Evolutionary conservation across 169 alveolate genomes (phyloP).

Genomic region (Perkinsus marinus): DNA sequence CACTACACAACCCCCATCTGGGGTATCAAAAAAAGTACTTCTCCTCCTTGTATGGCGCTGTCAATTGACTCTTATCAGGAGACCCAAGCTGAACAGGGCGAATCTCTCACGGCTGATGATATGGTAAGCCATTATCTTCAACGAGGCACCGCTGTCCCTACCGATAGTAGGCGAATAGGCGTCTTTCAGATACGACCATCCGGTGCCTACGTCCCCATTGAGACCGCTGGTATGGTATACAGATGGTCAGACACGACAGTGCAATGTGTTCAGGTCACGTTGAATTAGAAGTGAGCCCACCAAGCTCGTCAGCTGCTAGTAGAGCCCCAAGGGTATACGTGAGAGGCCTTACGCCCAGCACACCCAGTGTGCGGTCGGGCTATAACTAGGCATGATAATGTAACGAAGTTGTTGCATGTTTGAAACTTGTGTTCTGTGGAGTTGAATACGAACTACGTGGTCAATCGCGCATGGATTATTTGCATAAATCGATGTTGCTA

Average conservation of each 20-base stretch:
- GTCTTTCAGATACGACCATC: not conserved
- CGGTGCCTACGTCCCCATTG: not conserved
- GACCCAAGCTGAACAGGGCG: not conserved
- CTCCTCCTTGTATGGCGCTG: not conserved
- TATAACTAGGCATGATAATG: not conserved
- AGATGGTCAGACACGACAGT: not conserved
- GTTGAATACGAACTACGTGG: no score
- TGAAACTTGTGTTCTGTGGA: no score
- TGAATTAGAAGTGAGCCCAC: not conserved
- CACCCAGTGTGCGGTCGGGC: not conserved
- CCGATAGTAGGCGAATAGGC: not conserved
- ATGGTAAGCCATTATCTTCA: not conserved
- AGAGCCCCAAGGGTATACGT: not conserved
- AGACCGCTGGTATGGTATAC: not conserved
- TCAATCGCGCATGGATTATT: no score
- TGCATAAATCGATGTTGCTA: no score
- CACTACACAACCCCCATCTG: not conserved
- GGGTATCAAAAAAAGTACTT: not conserved
- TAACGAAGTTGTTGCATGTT: no score
- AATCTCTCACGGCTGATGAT: not conserved
- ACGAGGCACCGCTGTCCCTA: not conserved
- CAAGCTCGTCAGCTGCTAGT: not conserved
- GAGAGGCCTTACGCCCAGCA: not conserved
- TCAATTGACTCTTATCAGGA: not conserved
- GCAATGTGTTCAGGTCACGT: not conserved